These are phyloP conservation scores for Apiotrichum laibachii DNA, from an alignment of 1,284 basidiomycete genomes.

Conservation along the genomic window DNA sequence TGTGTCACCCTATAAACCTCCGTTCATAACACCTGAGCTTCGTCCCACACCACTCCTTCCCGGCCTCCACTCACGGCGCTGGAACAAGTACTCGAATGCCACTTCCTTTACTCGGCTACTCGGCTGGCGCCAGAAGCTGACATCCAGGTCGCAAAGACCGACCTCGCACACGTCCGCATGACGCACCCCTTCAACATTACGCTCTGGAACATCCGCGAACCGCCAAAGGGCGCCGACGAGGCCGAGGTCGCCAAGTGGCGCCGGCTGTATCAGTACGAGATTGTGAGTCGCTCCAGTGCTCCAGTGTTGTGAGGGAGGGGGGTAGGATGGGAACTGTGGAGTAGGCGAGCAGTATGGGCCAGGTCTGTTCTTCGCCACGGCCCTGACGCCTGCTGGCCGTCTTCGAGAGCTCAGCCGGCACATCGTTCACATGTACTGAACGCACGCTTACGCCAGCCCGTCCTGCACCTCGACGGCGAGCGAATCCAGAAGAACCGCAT, in stretches of 20 bases:
- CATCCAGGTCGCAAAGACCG: slow-evolving; percentile 41
- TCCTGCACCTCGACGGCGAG: slow-evolving; percentile 45
- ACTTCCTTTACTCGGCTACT: too few species aligned
- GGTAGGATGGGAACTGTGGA: neutral
- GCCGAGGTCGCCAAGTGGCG: slow-evolving; percentile 44
- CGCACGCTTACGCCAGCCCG: slow-evolving; percentile 33
- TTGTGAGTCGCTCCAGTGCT: slow-evolving; percentile 40
- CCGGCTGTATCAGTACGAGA: slow-evolving; percentile 49
- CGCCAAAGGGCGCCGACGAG: slow-evolving; percentile 32
- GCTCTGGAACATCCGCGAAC: slow-evolving; percentile 47
- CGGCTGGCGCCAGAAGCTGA: neutral
- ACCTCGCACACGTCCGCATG: slow-evolving; percentile 34
- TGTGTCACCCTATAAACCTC: too few species aligned
- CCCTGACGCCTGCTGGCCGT: too few species aligned
- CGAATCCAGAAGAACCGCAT: slow-evolving; percentile 48
- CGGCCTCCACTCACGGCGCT: neutral
- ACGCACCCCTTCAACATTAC: slow-evolving; percentile 44
- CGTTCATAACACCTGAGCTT: too few species aligned
- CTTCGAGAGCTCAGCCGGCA: too few species aligned
- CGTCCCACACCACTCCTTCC: too few species aligned
- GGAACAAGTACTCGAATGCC: too few species aligned
- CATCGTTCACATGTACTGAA: neutral
- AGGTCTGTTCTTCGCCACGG: too few species aligned
- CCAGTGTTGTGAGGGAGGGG: too few species aligned
- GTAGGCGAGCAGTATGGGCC: too few species aligned